Evolutionary conservation across 345 rosid species (phyloP).

Genomic region (Viola odorata): DNA sequence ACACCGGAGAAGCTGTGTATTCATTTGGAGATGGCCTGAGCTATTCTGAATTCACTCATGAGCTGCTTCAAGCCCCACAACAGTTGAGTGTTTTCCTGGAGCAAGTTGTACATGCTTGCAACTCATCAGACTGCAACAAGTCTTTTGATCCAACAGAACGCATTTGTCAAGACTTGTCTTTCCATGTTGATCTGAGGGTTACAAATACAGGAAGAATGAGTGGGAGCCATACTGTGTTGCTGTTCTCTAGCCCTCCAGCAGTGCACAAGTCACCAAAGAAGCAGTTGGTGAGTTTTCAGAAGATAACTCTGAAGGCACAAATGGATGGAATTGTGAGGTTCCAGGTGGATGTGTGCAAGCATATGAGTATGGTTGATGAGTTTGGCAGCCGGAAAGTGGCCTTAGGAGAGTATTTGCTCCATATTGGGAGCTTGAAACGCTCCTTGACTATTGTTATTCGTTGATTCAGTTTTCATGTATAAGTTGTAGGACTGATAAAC

Average conservation of each 20-base stretch:
- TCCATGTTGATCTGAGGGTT: constrained; percentile 32
- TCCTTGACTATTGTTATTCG: too few relatives aligned
- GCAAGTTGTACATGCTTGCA: neutral
- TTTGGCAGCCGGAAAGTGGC: constrained; percentile 45
- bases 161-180: constrained; percentile 28
- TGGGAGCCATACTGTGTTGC: constrained; percentile 51
- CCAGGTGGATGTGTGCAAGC: constrained; percentile 43
- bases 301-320: constrained; percentile 36
- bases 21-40: constrained; percentile 50
- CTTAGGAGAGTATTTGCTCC: constrained; percentile 33
- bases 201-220: constrained; percentile 36
- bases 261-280: constrained; percentile 30
- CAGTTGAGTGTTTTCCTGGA: neutral
- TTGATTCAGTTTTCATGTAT: too few relatives aligned
- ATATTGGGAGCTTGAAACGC: too few relatives aligned
- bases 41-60: constrained; percentile 38
- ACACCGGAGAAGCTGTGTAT: constrained; percentile 28
- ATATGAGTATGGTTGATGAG: constrained; percentile 38
- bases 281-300: constrained; percentile 55
- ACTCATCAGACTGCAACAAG: neutral
- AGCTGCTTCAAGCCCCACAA: constrained; percentile 2
- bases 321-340: constrained; percentile 33
- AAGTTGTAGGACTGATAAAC: too few relatives aligned
- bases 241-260: constrained; percentile 48
- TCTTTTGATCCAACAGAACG: constrained; percentile 32